Evolutionary conservation across 768 basidiomycete species (phyloP).

Genomic region (Termitomyces sp.): DNA sequence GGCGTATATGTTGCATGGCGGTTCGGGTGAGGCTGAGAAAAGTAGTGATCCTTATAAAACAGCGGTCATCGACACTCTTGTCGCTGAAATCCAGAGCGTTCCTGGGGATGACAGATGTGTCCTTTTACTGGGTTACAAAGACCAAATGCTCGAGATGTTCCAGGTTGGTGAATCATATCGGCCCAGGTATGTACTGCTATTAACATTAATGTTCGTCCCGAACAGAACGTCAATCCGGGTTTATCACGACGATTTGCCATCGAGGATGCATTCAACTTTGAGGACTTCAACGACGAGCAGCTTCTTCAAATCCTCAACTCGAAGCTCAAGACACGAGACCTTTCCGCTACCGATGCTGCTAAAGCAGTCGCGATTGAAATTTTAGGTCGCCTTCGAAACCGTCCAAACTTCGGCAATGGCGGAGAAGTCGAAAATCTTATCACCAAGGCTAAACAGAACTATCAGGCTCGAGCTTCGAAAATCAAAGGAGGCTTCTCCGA

Average conservation of each 20-base stretch:
- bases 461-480: slow-evolving; percentile 3
- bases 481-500: slow-evolving; percentile 18
- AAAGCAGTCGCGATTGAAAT: not conserved
- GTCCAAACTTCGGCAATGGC: not conserved
- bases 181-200: not conserved
- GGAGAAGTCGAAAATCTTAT: slow-evolving; percentile 1
- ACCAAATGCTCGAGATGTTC: slow-evolving; percentile 72
- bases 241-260: slow-evolving; percentile 1
- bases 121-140: slow-evolving; percentile 59
- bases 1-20: not conserved
- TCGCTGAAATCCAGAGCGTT: slow-evolving; percentile 67
- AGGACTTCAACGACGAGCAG: not conserved
- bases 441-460: not conserved
- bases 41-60: slow-evolving; percentile 52
- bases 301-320: not conserved
- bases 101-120: slow-evolving; percentile 72
- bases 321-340: not conserved
- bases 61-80: slow-evolving; percentile 70
- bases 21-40: not conserved
- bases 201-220: not conserved
- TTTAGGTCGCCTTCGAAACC: not conserved
- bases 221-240: not conserved
- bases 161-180: slow-evolving; percentile 35
- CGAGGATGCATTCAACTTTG: not conserved
- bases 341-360: not conserved